Conservation (phyloP, 129 eudicot genomes). For the Artemisia argyi region DNA sequence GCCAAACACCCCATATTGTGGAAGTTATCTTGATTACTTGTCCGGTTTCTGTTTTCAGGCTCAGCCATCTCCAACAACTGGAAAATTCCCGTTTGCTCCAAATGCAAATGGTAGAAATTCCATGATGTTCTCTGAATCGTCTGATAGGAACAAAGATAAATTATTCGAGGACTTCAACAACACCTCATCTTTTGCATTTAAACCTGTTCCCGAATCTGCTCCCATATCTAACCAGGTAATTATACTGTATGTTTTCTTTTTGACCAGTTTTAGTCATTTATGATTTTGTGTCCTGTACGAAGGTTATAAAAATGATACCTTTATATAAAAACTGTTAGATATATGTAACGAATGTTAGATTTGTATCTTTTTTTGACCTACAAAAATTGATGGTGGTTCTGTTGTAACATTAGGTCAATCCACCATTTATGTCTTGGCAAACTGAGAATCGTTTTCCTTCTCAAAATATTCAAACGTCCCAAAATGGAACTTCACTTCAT, state of each 20-base stretch:
- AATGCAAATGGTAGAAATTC: conserved; percentile 43
- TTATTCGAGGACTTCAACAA: conserved; percentile 38
- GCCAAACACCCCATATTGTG: neutral
- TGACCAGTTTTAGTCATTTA: conserved; percentile 1
- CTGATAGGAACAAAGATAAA: conserved; percentile 54
- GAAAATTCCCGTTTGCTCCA: conserved; percentile 56
- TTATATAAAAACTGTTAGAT: too few relatives aligned
- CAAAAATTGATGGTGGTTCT: too few relatives aligned
- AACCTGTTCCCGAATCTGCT: conserved; percentile 53
- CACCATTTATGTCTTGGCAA: conserved; percentile 50
- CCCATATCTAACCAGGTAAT: conserved; percentile 10
- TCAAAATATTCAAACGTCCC: conserved; percentile 36
- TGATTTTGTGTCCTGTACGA: conserved; percentile 8
- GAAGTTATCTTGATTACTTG: neutral
- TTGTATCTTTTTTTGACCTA: too few relatives aligned
- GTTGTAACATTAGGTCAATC: conserved; percentile 12
- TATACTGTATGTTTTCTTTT: neutral
- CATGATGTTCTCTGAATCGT: conserved; percentile 34
- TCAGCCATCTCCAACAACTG: conserved; percentile 89
- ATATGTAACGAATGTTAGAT: too few relatives aligned
- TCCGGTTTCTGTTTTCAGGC: conserved; percentile 41
- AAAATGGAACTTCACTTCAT: conserved; percentile 29
- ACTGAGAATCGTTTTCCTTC: conserved; percentile 44
- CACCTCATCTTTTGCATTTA: conserved; percentile 58
- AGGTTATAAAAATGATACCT: too few relatives aligned